Evolutionary conservation across 352 stramenopile genomes (phyloP).

Genomic region (Globisporangium rhizosaccharum): DNA sequence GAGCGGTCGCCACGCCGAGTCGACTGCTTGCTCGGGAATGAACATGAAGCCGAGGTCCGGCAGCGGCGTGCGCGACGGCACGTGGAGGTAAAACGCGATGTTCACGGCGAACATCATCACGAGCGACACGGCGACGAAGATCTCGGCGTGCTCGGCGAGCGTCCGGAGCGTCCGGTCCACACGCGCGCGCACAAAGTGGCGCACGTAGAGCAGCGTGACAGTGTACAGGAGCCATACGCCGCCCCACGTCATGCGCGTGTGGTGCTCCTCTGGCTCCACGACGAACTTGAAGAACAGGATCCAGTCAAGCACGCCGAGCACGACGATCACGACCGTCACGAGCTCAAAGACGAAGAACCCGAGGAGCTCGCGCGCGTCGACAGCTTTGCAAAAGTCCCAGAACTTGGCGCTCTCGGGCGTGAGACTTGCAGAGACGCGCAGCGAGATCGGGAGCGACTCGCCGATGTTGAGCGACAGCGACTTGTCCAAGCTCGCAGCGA

Average conservation of each 20-base stretch:
- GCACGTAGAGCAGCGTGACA: constrained; percentile 38
- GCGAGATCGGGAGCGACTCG: constrained; percentile 11
- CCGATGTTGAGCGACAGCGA: constrained; percentile 17
- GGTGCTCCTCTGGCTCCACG: constrained; percentile 39
- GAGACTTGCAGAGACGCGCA: not conserved
- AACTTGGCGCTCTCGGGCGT: constrained; percentile 3
- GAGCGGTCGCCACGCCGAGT: constrained; percentile 55
- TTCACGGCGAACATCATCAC: constrained; percentile 69
- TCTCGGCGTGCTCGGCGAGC: constrained; percentile 55
- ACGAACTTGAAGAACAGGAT: constrained; percentile 68
- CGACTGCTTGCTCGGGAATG: constrained; percentile 51
- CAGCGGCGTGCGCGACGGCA: constrained; percentile 44
- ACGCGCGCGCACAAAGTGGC: constrained; percentile 32
- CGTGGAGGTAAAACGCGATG: constrained; percentile 68
- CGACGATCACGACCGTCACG: constrained; percentile 34
- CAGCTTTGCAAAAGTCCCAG: constrained; percentile 21
- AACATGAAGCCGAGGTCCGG: constrained; percentile 73
- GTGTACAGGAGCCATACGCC: constrained; percentile 49
- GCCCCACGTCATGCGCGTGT: constrained; percentile 39
- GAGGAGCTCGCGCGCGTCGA: constrained; percentile 39
- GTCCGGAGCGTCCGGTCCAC: constrained; percentile 33
- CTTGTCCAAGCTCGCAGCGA: constrained; percentile 27
- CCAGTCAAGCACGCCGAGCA: constrained; percentile 44
- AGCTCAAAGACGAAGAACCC: constrained; percentile 41
- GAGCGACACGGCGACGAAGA: constrained; percentile 60